phyloP scores from a whole-genome alignment of 345 rosid genomes.

The Crucihimalaya himalaica region DNA sequence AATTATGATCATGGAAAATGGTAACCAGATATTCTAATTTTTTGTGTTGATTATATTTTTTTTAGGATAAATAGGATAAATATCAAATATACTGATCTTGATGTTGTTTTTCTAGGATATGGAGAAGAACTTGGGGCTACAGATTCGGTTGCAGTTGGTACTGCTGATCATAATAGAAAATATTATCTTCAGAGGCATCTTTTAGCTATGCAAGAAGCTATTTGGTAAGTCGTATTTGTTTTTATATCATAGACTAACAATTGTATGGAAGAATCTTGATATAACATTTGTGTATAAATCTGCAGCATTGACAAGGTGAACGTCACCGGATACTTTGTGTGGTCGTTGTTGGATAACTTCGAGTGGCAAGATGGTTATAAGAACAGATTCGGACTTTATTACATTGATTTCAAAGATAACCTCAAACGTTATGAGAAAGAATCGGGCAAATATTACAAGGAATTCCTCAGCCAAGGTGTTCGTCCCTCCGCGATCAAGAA shows the following conservation, averaged over 20 bases:
- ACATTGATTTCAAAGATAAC: constrained; percentile 43
- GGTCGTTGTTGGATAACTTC: constrained; percentile 53
- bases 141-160: constrained; percentile 17
- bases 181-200: constrained; percentile 36
- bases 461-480: constrained; percentile 37
- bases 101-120: constrained; percentile 12
- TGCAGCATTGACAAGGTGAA: constrained; percentile 37
- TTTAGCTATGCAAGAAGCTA: constrained; percentile 26
- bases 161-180: constrained; percentile 17
- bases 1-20: constrained; percentile 53
- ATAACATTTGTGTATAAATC: not conserved
- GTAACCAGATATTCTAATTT: constrained; percentile 26
- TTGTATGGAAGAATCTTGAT: not conserved
- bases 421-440: constrained; percentile 47
- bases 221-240: constrained; percentile 21
- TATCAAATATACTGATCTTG: not conserved
- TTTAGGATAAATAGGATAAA: too few relatives aligned
- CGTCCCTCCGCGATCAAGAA: constrained; percentile 11
- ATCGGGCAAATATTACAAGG: constrained; percentile 42
- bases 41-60: not conserved
- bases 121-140: constrained; percentile 20
- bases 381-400: constrained; percentile 44
- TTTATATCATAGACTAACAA: too few relatives aligned
- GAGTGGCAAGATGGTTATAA: constrained; percentile 47
- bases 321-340: constrained; percentile 49